phyloP scores from a whole-genome alignment of 2,329 filamentous ascomycete genomes.

The Tolypocladium amazonense region DNA sequence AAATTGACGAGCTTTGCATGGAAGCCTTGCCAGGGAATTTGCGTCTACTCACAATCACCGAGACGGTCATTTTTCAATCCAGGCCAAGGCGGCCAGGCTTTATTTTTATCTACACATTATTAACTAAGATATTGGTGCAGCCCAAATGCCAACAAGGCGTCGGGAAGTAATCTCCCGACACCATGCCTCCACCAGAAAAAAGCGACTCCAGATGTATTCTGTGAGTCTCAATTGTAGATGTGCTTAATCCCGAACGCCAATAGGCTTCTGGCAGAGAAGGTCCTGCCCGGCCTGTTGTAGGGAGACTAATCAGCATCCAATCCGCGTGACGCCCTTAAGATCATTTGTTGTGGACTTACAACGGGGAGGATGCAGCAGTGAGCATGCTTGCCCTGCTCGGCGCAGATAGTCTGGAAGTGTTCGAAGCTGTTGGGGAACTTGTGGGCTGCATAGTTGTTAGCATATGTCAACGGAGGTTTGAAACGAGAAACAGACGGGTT shows the following conservation, averaged over 20 bases:
- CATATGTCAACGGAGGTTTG: not conserved
- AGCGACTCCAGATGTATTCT: not conserved
- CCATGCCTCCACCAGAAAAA: not conserved
- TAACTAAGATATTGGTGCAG: not conserved
- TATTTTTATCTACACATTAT: not conserved
- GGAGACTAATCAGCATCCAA: not conserved
- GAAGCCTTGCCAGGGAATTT: no score
- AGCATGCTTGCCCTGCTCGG: not conserved
- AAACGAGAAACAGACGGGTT: not conserved
- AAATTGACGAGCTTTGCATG: not conserved
- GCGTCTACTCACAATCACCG: not conserved
- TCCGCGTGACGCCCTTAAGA: not conserved
- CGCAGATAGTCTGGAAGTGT: not conserved
- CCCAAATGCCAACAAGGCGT: not conserved
- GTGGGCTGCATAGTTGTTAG: not conserved
- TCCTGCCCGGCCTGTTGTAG: constrained; percentile 1
- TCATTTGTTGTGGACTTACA: not conserved
- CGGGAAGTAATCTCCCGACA: not conserved
- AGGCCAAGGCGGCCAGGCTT: not conserved
- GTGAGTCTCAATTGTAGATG: not conserved
- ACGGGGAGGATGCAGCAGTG: constrained; percentile 3
- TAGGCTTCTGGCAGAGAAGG: constrained; percentile 2
- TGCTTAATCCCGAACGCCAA: not conserved
- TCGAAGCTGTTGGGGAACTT: not conserved
- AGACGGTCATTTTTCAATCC: not conserved